Conservation (phyloP, 2,329 filamentous ascomycete genomes). For the Macroventuria anomochaeta region DNA sequence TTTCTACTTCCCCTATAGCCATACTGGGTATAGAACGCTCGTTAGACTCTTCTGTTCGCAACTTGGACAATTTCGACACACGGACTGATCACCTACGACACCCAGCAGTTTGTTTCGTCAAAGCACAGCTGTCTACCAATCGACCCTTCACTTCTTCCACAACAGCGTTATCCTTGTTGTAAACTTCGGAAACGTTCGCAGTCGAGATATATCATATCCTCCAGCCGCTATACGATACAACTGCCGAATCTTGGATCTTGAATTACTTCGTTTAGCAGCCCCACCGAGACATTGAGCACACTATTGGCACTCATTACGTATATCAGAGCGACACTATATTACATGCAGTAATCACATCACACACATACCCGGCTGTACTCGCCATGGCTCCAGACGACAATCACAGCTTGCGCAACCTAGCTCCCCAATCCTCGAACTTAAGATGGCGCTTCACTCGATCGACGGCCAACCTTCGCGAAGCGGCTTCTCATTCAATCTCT, state of each 20-base stretch:
- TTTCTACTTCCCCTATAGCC: conserved; percentile 36
- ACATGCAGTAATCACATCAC: conserved; percentile 23
- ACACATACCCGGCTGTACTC: conserved; percentile 23
- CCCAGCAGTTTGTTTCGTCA: conserved; percentile 13
- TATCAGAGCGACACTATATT: conserved; percentile 10
- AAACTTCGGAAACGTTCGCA: background rate
- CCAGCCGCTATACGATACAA: background rate
- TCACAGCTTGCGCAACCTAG: conserved; percentile 31
- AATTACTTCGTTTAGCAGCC: background rate
- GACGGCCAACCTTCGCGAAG: conserved; percentile 34
- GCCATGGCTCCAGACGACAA: conserved; percentile 39
- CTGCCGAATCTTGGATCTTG: conserved; percentile 4
- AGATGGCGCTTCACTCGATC: conserved; percentile 49
- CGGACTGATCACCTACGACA: conserved; percentile 24
- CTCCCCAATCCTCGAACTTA: conserved; percentile 32
- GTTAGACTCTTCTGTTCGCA: conserved; percentile 23
- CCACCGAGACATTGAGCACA: background rate
- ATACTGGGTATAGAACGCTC: conserved; percentile 35
- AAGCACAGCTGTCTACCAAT: conserved; percentile 13
- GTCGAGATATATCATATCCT: conserved; percentile 9
- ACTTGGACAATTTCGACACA: conserved; percentile 17
- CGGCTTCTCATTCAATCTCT: conserved; percentile 4
- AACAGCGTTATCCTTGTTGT: conserved; percentile 14
- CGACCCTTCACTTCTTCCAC: background rate
- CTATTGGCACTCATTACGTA: background rate